Evolutionary conservation across 805 yeast genomes (phyloP), one percentile per base, ranked within the genome.

Genomic region (Candida manassasensis): DNA sequence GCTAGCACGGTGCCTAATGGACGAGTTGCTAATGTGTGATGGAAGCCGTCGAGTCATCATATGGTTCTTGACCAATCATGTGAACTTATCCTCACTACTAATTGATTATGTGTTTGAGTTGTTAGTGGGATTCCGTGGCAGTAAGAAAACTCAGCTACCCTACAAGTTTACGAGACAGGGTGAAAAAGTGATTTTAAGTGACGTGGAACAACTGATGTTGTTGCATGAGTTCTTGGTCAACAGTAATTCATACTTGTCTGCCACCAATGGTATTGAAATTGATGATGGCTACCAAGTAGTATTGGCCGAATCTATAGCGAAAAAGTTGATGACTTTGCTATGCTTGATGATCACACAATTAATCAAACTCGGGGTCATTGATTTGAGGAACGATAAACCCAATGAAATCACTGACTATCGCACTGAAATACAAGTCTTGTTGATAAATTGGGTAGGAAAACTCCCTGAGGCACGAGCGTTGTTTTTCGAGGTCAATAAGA

Each of bases 191-290:
- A 60, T 55, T 4, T 55, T 83, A 22, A 73, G 83, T 11, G 75
- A 70, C 8, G 66, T 79, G 32, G 90, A 83, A 46, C 67, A 61
- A 41, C 72, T 75, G 44, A 79, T 81, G 86, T 49, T 84, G 10
- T 53, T 84, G 24, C 88, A 81, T 56, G 87, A 80, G 51, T 79
- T 82, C 44, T 66, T 84, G 39, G 66, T 77, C n/a, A 76, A 74
- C 41, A 71, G 63, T 24, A 44, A 50, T 16, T 43, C 45, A n/a
- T 62, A 61, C 34, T 46, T 63, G 11, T 47, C 57, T 3, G 59
- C 64, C 1, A 43, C 55, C 4, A 58, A 56, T 11, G 63, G 64
- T 6, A 47, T 59, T 6, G 62, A 53, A 21, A 48, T 49, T 6
- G 56, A 53, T 7, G 54, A 47, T 30, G 64, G 59, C 1, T 45